A percentile compares a stretch with the other conserved stretches of the same genome.
Evolutionary conservation across 2,329 filamentous ascomycete species (phyloP).

Genomic region (Microascus cirrosus): DNA sequence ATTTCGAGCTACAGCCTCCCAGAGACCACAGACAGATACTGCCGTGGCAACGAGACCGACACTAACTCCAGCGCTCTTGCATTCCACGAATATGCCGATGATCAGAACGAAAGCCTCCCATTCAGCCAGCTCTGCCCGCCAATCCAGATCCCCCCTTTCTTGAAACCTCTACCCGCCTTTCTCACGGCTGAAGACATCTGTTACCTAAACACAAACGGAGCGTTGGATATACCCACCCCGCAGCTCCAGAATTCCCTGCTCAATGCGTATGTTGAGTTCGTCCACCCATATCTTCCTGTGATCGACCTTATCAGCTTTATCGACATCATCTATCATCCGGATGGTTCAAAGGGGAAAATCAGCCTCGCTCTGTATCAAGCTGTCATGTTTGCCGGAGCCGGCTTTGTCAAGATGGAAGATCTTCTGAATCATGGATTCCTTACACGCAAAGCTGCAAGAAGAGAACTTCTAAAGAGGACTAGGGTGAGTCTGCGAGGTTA

Average conservation of each 20-base stretch:
- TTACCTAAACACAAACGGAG: conserved; percentile 53
- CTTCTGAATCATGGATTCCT: conserved; percentile 48
- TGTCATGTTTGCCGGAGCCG: conserved; percentile 57
- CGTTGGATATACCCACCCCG: conserved; percentile 44
- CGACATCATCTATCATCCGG: conserved; percentile 29
- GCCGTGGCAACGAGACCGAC: too few relatives aligned
- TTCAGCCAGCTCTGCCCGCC: too few relatives aligned
- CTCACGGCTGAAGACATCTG: too few relatives aligned
- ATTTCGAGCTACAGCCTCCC: too few relatives aligned
- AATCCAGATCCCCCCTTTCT: too few relatives aligned
- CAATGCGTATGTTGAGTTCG: conserved; percentile 51
- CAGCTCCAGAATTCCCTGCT: conserved; percentile 49
- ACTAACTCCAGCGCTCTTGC: too few relatives aligned
- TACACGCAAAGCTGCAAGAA: conserved; percentile 49
- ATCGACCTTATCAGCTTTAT: conserved; percentile 33
- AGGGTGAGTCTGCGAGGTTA: conserved; percentile 28
- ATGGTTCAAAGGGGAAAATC: conserved; percentile 42
- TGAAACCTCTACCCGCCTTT: too few relatives aligned
- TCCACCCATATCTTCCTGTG: conserved; percentile 57
- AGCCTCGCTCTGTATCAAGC: conserved; percentile 57
- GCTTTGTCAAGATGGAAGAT: conserved; percentile 51
- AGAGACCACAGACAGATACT: too few relatives aligned
- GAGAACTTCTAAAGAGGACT: conserved; percentile 54
- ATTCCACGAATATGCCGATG: too few relatives aligned
- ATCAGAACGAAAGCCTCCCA: too few relatives aligned